Percentiles rank a stretch among this genome's conserved stretches.
phyloP scores from a whole-genome alignment of 352 stramenopile species.

The Phytophthora melonis region DNA sequence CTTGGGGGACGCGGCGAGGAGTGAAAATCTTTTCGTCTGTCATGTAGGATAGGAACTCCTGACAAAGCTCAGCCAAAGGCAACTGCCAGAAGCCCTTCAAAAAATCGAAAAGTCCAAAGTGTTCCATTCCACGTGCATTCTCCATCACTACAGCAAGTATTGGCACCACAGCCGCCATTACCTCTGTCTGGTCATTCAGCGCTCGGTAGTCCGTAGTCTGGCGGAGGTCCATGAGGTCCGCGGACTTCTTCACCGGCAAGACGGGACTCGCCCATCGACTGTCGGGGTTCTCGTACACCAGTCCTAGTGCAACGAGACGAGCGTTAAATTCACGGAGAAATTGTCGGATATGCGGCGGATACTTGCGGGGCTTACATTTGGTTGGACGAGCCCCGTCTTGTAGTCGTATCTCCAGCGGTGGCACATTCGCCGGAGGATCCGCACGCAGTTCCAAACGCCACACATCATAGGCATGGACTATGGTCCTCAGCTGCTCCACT shows the following conservation, averaged over 20 bases:
- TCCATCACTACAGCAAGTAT: conserved; percentile 17
- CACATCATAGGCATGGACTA: background rate
- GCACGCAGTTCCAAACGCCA: background rate
- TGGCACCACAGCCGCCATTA: conserved; percentile 21
- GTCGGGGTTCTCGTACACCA: conserved; percentile 6
- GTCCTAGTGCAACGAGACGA: background rate
- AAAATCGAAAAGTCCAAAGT: conserved; percentile 23
- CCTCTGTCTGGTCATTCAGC: background rate
- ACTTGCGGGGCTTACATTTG: background rate
- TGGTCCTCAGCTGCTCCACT: background rate
- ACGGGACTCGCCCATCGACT: conserved; percentile 22
- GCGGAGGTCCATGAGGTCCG: background rate
- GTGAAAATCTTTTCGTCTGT: conserved; percentile 38
- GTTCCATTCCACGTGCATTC: background rate
- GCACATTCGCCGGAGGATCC: background rate
- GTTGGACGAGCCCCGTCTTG: background rate
- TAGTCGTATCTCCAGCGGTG: background rate
- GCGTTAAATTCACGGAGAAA: background rate
- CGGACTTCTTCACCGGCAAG: conserved; percentile 16
- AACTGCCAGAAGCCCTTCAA: conserved; percentile 21
- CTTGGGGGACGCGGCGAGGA: conserved; percentile 26
- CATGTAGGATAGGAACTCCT: conserved; percentile 26
- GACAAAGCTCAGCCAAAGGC: conserved; percentile 4
- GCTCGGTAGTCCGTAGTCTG: conserved; percentile 11
- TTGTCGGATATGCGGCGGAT: background rate